Evolutionary conservation across 805 yeast species (phyloP).

Genomic region (Teunomyces barrocoloradensis): DNA sequence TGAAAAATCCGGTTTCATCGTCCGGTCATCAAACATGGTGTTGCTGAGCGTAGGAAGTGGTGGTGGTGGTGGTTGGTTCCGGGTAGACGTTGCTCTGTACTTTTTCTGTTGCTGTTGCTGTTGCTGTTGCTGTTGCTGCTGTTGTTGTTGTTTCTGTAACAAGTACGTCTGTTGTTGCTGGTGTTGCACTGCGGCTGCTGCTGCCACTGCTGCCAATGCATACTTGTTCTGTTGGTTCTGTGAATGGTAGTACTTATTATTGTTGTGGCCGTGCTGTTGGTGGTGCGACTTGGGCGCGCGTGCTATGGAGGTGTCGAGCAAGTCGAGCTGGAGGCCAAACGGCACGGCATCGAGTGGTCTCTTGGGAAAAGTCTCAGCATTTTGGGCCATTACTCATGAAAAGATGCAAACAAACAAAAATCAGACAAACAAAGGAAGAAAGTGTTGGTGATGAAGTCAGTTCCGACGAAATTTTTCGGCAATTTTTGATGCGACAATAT

Average conservation of each 20-base stretch:
- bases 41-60: conserved; percentile 1
- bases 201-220: conserved; percentile 28
- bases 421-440: neutral
- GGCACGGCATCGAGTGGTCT: conserved; percentile 25
- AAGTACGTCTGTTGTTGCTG: conserved; percentile 20
- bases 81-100: neutral
- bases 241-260: conserved; percentile 8
- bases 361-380: conserved; percentile 16
- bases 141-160: conserved; percentile 16
- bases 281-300: conserved; percentile 7
- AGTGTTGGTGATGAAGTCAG: neutral
- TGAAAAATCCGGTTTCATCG: conserved; percentile 13
- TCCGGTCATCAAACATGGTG: neutral
- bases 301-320: conserved; percentile 15
- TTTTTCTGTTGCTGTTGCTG: conserved; percentile 5
- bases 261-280: conserved; percentile 10
- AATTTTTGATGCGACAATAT: no score
- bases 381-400: conserved; percentile 5
- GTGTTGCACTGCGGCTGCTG: conserved; percentile 32
- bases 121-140: conserved; percentile 5
- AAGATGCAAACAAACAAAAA: conserved; percentile 5
- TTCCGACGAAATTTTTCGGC: no score
- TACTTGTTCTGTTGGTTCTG: conserved; percentile 21
- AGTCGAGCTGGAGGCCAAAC: conserved; percentile 28
- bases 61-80: conserved; percentile 6